Conservation (phyloP, 176 grass and related monocot genomes). For the Musa acuminata region DNA sequence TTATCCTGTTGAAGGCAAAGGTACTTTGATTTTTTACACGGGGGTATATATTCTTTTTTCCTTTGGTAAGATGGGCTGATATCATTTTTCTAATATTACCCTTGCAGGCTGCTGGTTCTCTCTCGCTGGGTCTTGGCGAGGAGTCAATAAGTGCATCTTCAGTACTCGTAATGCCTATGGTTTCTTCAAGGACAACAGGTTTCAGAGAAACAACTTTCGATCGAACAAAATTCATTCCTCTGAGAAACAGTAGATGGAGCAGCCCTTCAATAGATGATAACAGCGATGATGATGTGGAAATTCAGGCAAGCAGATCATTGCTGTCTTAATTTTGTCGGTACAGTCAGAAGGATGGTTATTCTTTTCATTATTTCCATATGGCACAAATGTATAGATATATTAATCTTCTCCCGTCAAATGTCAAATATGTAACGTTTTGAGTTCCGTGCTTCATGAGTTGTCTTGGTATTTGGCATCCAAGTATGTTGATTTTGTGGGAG, state of each 20-base stretch:
- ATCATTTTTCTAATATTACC: constrained; percentile 13
- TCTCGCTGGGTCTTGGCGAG: constrained; percentile 69
- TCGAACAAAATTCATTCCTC: constrained; percentile 56
- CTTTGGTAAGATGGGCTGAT: not conserved
- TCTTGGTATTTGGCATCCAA: not conserved
- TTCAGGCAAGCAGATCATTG: constrained; percentile 41
- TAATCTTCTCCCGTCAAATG: not conserved
- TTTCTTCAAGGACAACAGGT: constrained; percentile 78
- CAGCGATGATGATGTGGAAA: constrained; percentile 22
- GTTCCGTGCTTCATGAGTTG: not conserved
- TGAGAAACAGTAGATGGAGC: constrained; percentile 45
- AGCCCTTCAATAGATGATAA: constrained; percentile 32
- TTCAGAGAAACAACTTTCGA: constrained; percentile 48
- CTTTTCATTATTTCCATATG: constrained; percentile 26
- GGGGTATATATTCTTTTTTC: too few species aligned
- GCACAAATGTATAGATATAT: constrained; percentile 43
- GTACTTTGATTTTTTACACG: constrained; percentile 29
- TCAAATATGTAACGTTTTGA: not conserved
- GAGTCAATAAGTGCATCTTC: constrained; percentile 75
- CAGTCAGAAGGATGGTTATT: constrained; percentile 6
- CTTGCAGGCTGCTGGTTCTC: constrained; percentile 69
- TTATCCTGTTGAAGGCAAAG: constrained; percentile 68
- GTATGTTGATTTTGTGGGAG: too few species aligned
- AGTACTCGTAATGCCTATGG: constrained; percentile 82
- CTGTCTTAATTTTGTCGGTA: constrained; percentile 28